Evolutionary conservation across 1,139 yeast species (phyloP).

Genomic region (Kodamaea alishanica): DNA sequence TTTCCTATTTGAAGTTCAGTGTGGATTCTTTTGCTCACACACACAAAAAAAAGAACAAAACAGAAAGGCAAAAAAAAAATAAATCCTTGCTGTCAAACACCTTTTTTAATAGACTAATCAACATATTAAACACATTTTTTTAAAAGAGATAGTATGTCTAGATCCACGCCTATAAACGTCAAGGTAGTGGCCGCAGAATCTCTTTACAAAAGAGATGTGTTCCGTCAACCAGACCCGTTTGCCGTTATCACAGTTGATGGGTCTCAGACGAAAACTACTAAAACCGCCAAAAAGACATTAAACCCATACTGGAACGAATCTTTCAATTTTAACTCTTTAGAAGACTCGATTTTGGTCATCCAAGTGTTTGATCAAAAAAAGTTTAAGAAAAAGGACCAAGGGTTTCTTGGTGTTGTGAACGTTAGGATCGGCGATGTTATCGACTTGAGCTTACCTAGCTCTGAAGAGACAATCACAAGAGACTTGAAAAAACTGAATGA

Average conservation of each 20-base stretch:
- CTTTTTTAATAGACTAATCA: neutral
- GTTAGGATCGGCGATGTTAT: conserved; percentile 86
- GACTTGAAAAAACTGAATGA: conserved; percentile 91
- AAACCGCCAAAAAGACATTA: conserved; percentile 88
- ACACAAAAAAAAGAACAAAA: too few species aligned
- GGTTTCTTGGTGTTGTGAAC: conserved; percentile 96
- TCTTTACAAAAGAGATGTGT: conserved; percentile 89
- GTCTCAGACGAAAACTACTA: conserved; percentile 90
- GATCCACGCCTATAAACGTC: conserved; percentile 49
- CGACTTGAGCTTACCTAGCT: conserved; percentile 55
- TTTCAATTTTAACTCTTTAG: conserved; percentile 72
- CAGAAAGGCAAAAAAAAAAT: neutral
- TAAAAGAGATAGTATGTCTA: conserved; percentile 18
- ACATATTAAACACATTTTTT: neutral
- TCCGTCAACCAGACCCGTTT: conserved; percentile 95
- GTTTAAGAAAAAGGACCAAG: conserved; percentile 97
- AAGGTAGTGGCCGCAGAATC: conserved; percentile 96
- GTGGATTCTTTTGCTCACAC: too few species aligned
- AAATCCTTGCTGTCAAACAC: neutral
- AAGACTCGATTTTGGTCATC: conserved; percentile 82
- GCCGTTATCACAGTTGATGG: conserved; percentile 97
- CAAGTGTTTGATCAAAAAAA: conserved; percentile 97
- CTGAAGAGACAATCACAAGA: conserved; percentile 87
- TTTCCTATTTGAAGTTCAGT: too few species aligned
- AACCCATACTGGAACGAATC: conserved; percentile 98